These are phyloP conservation scores for Candida incommunis DNA, from an alignment of 805 yeast genomes.

Conservation along the genomic window DNA sequence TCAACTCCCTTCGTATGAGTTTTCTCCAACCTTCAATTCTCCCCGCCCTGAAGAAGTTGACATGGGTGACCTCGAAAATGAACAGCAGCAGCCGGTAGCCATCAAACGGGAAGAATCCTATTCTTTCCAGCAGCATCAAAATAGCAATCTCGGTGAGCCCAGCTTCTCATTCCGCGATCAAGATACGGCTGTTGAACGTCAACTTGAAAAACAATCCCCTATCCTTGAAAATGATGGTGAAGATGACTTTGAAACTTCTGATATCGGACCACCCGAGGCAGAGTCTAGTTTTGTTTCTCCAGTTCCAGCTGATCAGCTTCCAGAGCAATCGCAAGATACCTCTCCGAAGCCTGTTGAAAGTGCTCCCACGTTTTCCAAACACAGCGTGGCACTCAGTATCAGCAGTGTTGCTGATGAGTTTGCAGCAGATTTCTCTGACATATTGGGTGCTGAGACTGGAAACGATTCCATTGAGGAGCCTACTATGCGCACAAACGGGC, in stretches of 20 bases:
- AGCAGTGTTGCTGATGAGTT: conserved; percentile 7
- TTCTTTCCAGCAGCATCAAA: not conserved
- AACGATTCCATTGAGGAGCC: not conserved
- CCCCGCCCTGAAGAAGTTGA: not conserved
- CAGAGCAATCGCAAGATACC: not conserved
- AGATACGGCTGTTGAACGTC: not conserved
- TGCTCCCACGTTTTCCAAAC: not conserved
- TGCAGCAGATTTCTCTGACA: conserved; percentile 9
- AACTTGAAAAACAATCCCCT: not conserved
- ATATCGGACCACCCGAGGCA: not conserved
- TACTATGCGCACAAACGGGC: not conserved
- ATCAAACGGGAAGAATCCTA: not conserved
- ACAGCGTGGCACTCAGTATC: not conserved
- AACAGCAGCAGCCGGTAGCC: not conserved
- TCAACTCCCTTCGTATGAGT: not conserved
- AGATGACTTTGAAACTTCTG: not conserved
- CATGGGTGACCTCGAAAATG: not conserved
- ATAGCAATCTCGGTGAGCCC: not conserved
- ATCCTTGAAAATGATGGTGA: not conserved
- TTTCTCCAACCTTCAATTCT: not conserved
- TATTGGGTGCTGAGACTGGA: conserved; percentile 3
- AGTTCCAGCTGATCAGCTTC: not conserved
- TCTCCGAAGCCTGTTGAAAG: not conserved
- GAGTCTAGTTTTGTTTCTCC: not conserved
- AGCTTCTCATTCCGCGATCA: not conserved